Percentiles rank a stretch among this genome's conserved stretches.
These are phyloP conservation scores for Termitomyces sp. DNA, from an alignment of 768 basidiomycete genomes.

Conservation along the genomic window DNA sequence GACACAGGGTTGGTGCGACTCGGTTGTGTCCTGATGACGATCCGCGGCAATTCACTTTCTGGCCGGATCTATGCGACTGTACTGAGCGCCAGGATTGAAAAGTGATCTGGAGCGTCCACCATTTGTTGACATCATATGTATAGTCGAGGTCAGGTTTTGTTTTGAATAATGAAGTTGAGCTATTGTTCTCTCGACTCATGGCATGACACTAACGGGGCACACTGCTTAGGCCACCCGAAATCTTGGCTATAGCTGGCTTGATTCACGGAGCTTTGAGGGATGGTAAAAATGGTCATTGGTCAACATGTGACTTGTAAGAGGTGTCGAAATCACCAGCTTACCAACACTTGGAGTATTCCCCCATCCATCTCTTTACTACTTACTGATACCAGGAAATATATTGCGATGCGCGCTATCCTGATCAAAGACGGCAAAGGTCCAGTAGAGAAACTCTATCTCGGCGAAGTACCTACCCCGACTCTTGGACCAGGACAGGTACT, in stretches of 20 bases:
- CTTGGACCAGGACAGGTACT: conserved; percentile 57
- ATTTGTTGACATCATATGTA: not conserved
- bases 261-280: not conserved
- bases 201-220: not conserved
- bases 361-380: not conserved
- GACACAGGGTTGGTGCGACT: not conserved
- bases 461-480: conserved; percentile 60
- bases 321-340: not conserved
- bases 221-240: not conserved
- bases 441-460: conserved; percentile 73
- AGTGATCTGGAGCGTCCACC: not conserved
- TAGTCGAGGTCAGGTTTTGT: not conserved
- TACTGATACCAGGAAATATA: not conserved
- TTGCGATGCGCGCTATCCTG: conserved; percentile 69
- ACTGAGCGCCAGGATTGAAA: not conserved
- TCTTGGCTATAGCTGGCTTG: not conserved
- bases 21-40: not conserved
- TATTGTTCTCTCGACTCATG: not conserved
- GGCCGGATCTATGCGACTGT: not conserved
- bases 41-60: not conserved
- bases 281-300: not conserved
- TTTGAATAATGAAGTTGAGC: not conserved
- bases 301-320: not conserved
- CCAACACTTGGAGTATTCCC: not conserved
- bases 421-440: conserved; percentile 75